These are phyloP conservation scores for Colletotrichum shisoi DNA, from an alignment of 2,329 filamentous ascomycete species.

Conservation along the genomic window DNA sequence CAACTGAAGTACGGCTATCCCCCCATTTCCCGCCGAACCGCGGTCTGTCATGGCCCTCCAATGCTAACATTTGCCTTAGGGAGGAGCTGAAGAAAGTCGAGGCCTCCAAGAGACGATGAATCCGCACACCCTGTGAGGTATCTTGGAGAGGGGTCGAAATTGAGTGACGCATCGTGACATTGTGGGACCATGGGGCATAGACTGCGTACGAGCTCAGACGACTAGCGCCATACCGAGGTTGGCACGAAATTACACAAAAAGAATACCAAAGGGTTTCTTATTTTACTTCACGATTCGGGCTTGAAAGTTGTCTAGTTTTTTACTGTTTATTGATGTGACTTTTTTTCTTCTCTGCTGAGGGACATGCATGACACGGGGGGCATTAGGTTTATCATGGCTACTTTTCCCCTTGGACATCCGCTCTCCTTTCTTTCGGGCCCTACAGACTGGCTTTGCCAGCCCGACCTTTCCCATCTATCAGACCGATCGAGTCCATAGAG, in stretches of 20 bases:
- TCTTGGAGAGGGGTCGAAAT: background rate
- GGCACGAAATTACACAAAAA: constrained; percentile 26
- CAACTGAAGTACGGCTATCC: constrained; percentile 81
- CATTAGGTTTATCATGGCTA: constrained; percentile 38
- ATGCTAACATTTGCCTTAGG: constrained; percentile 54
- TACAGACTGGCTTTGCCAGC: constrained; percentile 50
- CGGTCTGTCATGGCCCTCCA: constrained; percentile 5
- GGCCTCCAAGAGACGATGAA: constrained; percentile 70
- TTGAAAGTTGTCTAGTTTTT: constrained; percentile 13
- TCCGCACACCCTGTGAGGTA: constrained; percentile 26
- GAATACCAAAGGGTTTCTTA: background rate
- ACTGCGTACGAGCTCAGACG: constrained; percentile 29
- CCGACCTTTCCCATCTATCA: constrained; percentile 47
- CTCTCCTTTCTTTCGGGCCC: constrained; percentile 34
- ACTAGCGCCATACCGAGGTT: constrained; percentile 31
- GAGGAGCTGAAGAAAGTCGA: constrained; percentile 96
- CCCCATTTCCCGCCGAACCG: background rate
- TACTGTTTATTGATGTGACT: constrained; percentile 25
- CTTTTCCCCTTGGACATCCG: constrained; percentile 10
- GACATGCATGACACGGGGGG: constrained; percentile 35
- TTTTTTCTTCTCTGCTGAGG: constrained; percentile 17
- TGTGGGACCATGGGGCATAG: constrained; percentile 24
- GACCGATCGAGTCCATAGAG: constrained; percentile 41
- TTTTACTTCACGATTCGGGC: background rate
- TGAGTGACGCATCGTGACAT: constrained; percentile 22